Percentiles rank a stretch among this genome's conserved stretches.
Conservation (phyloP, 371 early-diverging fungal species). For the Cokeromyces recurvatus region DNA sequence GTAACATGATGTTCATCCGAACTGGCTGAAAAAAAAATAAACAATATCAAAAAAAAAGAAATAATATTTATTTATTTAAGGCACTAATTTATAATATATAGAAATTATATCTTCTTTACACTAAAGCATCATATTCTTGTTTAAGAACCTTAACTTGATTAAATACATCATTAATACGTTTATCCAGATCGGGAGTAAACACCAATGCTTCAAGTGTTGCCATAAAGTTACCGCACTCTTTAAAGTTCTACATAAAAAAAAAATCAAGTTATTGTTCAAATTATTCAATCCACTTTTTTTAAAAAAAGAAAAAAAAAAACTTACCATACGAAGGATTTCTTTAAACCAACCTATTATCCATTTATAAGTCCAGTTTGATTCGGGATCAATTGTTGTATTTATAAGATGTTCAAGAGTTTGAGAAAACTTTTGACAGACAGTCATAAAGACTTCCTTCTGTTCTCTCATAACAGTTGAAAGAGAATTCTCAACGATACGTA, state of each 20-base stretch:
- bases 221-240: conserved; percentile 59
- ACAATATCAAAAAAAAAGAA: no score
- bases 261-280: no score
- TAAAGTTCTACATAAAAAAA: conserved; percentile 46
- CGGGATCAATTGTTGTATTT: conserved; percentile 30
- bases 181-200: conserved; percentile 63
- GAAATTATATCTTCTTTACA: not conserved
- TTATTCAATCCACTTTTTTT: not conserved
- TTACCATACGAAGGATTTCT: conserved; percentile 68
- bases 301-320: not conserved
- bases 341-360: conserved; percentile 83
- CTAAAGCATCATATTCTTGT: conserved; percentile 24
- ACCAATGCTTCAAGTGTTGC: conserved; percentile 66
- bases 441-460: conserved; percentile 77
- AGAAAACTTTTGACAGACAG: conserved; percentile 70
- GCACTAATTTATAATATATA: no score
- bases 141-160: conserved; percentile 42
- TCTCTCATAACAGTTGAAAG: conserved; percentile 68
- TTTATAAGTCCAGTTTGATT: conserved; percentile 52
- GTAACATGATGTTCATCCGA: no score
- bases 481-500: conserved; percentile 60
- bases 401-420: conserved; percentile 46
- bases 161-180: conserved; percentile 50
- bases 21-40: no score
- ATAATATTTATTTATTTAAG: no score